These are phyloP conservation scores for Candida maesae DNA, from an alignment of 805 yeast genomes.

Conservation along the genomic window DNA sequence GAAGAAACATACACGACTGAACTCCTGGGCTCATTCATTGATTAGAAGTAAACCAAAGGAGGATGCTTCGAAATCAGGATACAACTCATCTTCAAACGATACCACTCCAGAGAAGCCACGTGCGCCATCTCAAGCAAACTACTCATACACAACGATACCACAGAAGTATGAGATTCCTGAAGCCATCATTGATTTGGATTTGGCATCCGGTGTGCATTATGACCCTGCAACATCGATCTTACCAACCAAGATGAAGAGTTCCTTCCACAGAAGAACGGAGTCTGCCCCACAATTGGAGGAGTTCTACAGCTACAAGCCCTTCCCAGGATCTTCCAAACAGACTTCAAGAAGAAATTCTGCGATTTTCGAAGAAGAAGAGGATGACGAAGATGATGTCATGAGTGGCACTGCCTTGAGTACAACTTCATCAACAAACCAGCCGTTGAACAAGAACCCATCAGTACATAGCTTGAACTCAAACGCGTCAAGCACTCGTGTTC, in stretches of 20 bases:
- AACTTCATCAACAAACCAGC: conserved; percentile 15
- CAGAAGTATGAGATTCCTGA: conserved; percentile 39
- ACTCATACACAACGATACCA: conserved; percentile 19
- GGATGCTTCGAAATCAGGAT: conserved; percentile 2
- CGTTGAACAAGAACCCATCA: conserved; percentile 20
- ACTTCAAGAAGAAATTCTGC: conserved; percentile 26
- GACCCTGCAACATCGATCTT: conserved; percentile 24
- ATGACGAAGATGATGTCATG: conserved; percentile 22
- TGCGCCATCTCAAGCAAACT: conserved; percentile 7
- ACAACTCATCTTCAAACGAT: conserved; percentile 21
- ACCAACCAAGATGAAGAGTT: conserved; percentile 28
- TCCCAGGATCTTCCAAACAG: conserved; percentile 5
- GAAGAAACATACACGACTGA: conserved; percentile 31
- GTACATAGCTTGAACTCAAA: conserved; percentile 18
- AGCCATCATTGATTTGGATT: conserved; percentile 54
- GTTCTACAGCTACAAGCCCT: conserved; percentile 23
- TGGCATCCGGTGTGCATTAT: conserved; percentile 39
- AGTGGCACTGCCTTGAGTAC: conserved; percentile 10
- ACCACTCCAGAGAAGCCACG: conserved; percentile 27
- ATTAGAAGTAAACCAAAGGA: conserved; percentile 19
- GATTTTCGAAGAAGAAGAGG: conserved; percentile 32
- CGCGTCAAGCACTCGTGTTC: conserved; percentile 6
- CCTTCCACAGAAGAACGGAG: conserved; percentile 48
- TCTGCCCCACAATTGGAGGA: conserved; percentile 51
- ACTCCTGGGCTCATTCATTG: conserved; percentile 37